Evolutionary conservation across 805 yeast species (phyloP).

Genomic region (Lipomyces sp.): DNA sequence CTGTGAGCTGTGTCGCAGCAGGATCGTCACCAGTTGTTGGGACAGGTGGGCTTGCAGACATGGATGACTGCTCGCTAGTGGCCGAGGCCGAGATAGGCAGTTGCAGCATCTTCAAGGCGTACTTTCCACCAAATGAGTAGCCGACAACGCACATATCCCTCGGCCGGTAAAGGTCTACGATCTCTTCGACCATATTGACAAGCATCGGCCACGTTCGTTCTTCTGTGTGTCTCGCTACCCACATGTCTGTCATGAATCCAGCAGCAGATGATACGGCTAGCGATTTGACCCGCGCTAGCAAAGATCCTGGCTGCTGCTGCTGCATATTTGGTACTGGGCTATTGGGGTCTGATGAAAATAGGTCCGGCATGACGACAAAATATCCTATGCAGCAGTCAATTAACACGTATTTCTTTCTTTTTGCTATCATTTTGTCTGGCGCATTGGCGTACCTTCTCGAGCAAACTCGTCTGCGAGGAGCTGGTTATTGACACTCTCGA

Average conservation of each 20-base stretch:
- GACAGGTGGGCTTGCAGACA: not conserved
- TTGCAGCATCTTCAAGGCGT: conserved; percentile 43
- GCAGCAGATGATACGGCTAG: conserved; percentile 41
- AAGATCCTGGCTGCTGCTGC: conserved; percentile 3
- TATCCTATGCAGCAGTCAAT: conserved; percentile 29
- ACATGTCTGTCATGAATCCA: conserved; percentile 47
- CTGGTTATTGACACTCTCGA: conserved; percentile 42
- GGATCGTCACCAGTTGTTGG: not conserved
- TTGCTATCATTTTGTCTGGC: too few relatives aligned
- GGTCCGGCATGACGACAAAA: conserved; percentile 44
- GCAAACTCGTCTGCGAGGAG: conserved; percentile 44
- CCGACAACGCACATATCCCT: conserved; percentile 43
- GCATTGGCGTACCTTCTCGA: conserved; percentile 19
- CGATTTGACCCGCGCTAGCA: conserved; percentile 38
- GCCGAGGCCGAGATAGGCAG: conserved; percentile 24
- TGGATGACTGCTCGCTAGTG: not conserved
- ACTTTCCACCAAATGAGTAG: conserved; percentile 45
- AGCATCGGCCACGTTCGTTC: conserved; percentile 43
- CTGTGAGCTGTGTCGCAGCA: not conserved
- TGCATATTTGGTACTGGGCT: conserved; percentile 20
- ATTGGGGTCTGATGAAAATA: conserved; percentile 44
- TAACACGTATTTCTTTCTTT: too few relatives aligned
- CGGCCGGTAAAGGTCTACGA: conserved; percentile 42
- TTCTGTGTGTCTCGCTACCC: conserved; percentile 46
- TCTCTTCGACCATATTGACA: conserved; percentile 40